Evolutionary conservation across 148 eudicot species (phyloP), one percentile per base, ranked within the genome.

Genomic region (Silene latifolia): DNA sequence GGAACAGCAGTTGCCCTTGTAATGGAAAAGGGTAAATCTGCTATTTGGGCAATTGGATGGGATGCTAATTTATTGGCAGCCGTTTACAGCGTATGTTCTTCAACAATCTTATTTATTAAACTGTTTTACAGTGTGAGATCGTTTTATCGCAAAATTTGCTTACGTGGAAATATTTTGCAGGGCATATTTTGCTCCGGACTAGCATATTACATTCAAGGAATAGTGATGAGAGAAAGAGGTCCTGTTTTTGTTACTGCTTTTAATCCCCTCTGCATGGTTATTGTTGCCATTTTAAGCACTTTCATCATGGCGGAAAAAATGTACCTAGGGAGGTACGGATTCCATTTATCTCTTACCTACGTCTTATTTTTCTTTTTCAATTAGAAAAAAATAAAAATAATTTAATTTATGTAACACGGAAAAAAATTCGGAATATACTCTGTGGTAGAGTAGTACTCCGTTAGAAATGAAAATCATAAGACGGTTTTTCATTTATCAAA

Each of bases 231-330:
- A 85, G 88, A 86, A 47, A 82, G 92, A 82, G 98, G 98, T 25
- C 98, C 97, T 0, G 98, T 95, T 25, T 95, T 89, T 54, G 98
- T 92, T 14, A 95, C 98, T 2, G 96, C 97, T 25, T 95, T 95
- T 72, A 95, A 80, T 71, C 98, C 98, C 17, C 77, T 95, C 17
- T 78, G 93, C 82, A 95, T 92, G 98, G 84, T 95, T 54, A 88
- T 92, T 13, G 96, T 90, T 23, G 97, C 98, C 23, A 48, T 87
- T 68, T 54, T 92, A 77, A 88, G 98, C 82, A 77, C 92, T 23
- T 76, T 95, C 70, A 76, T 95, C 65, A 76, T 95, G 79, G 86
- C 90, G 0, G 96, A 95, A 72, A 86, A 89, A 81, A 80, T 92
- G 92, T 86, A 73, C 68, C 71, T 95, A 8, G 98, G 97, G 87